phyloP scores from a whole-genome alignment of 768 basidiomycete genomes.

The Pisolithus albus region DNA sequence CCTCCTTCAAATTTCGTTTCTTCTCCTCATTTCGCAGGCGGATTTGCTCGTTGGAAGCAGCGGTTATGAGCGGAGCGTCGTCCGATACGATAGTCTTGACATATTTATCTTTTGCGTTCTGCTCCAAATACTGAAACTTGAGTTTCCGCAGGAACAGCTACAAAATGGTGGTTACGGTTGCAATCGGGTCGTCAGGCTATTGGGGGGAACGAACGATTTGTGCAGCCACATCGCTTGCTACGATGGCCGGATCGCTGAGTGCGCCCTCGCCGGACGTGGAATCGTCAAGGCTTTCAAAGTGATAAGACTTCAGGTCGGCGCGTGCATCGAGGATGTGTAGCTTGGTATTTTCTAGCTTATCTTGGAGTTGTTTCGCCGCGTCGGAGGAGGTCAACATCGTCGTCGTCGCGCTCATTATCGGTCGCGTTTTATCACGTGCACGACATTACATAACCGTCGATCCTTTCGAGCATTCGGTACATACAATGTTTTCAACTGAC shows the following conservation, averaged over 20 bases:
- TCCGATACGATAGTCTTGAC: conserved; percentile 82
- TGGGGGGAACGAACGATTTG: conserved; percentile 46
- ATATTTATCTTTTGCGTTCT: conserved; percentile 87
- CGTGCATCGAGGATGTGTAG: conserved; percentile 20
- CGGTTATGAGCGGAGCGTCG: conserved; percentile 73
- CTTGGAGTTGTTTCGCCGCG: conserved; percentile 20
- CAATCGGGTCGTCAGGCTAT: neutral
- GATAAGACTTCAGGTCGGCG: conserved; percentile 17
- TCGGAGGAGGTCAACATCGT: conserved; percentile 16
- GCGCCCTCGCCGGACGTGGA: conserved; percentile 19
- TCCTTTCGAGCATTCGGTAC: too few relatives aligned
- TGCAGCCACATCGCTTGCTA: conserved; percentile 51
- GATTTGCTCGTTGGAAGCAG: conserved; percentile 70
- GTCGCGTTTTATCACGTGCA: conserved; percentile 3
- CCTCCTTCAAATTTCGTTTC: conserved; percentile 59
- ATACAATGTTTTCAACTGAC: too few relatives aligned
- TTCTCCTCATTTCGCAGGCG: conserved; percentile 55
- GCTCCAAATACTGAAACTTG: conserved; percentile 86
- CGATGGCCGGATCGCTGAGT: conserved; percentile 46
- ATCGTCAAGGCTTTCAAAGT: conserved; percentile 26
- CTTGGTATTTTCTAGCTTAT: conserved; percentile 17
- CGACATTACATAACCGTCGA: neutral
- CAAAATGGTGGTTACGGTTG: conserved; percentile 3
- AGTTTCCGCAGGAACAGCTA: conserved; percentile 72
- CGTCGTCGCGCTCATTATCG: neutral